Percentiles rank a stretch among this genome's conserved stretches.
Evolutionary conservation across 2,329 filamentous ascomycete species (phyloP).

Genomic region (Paracoccidioides lutzii): DNA sequence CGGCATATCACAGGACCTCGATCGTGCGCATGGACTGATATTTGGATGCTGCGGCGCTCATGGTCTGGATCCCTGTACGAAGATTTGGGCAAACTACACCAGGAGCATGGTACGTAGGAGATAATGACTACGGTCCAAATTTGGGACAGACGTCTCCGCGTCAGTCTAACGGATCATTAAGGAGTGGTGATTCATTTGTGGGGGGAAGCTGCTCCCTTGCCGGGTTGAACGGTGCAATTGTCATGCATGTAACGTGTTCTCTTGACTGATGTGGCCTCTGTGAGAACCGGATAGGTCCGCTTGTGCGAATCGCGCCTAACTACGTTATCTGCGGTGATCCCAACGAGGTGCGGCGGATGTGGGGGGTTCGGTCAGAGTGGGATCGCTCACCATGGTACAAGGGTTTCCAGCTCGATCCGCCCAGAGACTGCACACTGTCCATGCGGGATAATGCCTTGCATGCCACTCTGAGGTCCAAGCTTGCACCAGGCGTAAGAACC

Average conservation of each 20-base stretch:
- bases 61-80: conserved; percentile 3
- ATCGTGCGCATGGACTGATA: background rate
- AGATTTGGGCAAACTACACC: background rate
- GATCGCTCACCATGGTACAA: conserved; percentile 4
- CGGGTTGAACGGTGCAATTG: background rate
- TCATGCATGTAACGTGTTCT: background rate
- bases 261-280: background rate
- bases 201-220: background rate
- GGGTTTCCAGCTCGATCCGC: conserved; percentile 3
- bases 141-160: background rate
- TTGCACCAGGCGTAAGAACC: conserved; percentile 2
- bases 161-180: background rate
- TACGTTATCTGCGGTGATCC: conserved; percentile 4
- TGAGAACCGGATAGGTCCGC: background rate
- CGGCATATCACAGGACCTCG: conserved; percentile 1
- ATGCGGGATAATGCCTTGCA: background rate
- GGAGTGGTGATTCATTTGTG: background rate
- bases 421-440: background rate
- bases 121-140: background rate
- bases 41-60: conserved; percentile 2
- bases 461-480: conserved; percentile 1
- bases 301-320: conserved; percentile 7
- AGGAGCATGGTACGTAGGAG: conserved; percentile 2
- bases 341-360: conserved; percentile 1
- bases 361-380: conserved; percentile 4